phyloP scores from a whole-genome alignment of 441 rosid genomes.

The Populus hybrid region DNA sequence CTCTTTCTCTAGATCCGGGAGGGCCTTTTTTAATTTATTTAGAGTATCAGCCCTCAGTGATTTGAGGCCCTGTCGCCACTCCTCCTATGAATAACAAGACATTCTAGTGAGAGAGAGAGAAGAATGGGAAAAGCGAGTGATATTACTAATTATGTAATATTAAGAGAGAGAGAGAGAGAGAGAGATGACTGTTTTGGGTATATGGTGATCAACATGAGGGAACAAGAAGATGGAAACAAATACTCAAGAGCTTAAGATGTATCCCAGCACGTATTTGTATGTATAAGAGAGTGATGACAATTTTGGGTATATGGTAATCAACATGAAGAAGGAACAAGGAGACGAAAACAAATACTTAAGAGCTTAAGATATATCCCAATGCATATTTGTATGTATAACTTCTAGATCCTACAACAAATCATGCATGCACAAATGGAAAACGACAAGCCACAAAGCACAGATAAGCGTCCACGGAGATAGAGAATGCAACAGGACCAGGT shows the following conservation, averaged over 20 bases:
- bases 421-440: background rate
- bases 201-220: background rate
- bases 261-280: background rate
- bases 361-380: background rate
- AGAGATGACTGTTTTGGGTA: background rate
- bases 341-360: background rate
- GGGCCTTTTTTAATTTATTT: constrained; percentile 77
- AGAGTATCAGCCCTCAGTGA: constrained; percentile 75
- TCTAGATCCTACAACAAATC: background rate
- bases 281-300: background rate
- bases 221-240: background rate
- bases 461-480: background rate
- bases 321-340: background rate
- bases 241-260: background rate
- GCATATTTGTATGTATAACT: background rate
- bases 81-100: constrained; percentile 51
- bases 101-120: constrained; percentile 1
- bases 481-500: background rate
- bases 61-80: constrained; percentile 89
- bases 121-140: background rate
- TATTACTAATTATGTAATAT: background rate
- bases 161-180: too few species aligned
- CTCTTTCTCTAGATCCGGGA: constrained; percentile 84
- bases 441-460: background rate
- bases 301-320: background rate